A percentile compares a stretch with the other conserved stretches of the same genome.
These are phyloP conservation scores for Sclerotinia minor DNA, from an alignment of 2,329 filamentous ascomycete genomes.

Conservation along the genomic window DNA sequence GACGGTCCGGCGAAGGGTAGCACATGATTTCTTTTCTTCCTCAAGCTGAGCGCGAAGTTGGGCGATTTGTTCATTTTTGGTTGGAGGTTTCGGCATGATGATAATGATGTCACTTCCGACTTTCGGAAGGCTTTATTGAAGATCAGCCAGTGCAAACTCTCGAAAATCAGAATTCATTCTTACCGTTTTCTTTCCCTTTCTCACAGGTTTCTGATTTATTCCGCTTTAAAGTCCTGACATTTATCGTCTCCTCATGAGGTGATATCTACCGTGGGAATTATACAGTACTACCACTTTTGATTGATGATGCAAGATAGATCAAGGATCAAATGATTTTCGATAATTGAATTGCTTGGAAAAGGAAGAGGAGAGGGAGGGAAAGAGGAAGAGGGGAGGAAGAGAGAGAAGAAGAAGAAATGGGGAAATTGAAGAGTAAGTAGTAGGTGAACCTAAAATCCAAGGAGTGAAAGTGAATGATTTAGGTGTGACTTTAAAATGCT, in stretches of 20 bases:
- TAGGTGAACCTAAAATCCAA: no score
- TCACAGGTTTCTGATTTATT: not conserved
- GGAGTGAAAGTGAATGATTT: not conserved
- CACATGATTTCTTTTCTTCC: constrained; percentile 2
- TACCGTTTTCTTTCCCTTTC: no score
- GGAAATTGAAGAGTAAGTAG: not conserved
- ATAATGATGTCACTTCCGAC: not conserved
- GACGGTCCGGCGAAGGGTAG: not conserved
- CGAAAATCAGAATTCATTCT: not conserved
- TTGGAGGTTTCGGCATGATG: constrained; percentile 12
- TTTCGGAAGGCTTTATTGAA: not conserved
- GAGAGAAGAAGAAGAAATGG: no score
- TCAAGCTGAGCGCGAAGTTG: constrained; percentile 22
- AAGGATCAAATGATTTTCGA: not conserved
- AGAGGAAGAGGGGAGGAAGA: not conserved
- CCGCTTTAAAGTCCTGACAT: not conserved
- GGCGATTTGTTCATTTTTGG: constrained; percentile 13
- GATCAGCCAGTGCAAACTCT: not conserved
- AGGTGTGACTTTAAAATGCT: not conserved
- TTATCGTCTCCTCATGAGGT: not conserved
- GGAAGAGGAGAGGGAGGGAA: no score
- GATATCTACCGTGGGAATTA: not conserved
- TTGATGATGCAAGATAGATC: not conserved
- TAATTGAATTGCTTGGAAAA: not conserved
- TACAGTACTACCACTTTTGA: not conserved